Percentiles rank a stretch among this genome's conserved stretches.
Evolutionary conservation across 345 rosid genomes (phyloP).

Genomic region (Syzygium aqueum): DNA sequence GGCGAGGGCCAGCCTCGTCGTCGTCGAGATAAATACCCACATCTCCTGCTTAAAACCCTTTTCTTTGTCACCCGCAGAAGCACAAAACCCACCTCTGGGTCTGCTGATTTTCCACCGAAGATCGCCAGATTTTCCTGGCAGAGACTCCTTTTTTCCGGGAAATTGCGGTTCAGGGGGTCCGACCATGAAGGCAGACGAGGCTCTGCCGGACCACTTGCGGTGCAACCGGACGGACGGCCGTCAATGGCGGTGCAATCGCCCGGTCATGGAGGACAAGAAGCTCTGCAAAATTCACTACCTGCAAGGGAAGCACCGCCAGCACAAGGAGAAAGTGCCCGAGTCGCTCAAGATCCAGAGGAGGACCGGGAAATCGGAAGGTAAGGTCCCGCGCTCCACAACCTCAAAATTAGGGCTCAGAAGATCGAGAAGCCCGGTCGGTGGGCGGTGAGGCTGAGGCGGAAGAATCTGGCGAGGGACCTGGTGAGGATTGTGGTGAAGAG

Average conservation of each 20-base stretch:
- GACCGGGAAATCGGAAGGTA: slow-evolving; percentile 7
- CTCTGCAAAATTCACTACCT: slow-evolving; percentile 75
- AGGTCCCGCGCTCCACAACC: not conserved
- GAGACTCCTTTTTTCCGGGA: slow-evolving; percentile 2
- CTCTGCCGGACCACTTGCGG: slow-evolving; percentile 70
- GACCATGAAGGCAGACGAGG: slow-evolving; percentile 23
- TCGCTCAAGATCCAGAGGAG: slow-evolving; percentile 49
- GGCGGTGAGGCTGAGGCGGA: slow-evolving; percentile 57
- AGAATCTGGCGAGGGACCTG: slow-evolving; percentile 62
- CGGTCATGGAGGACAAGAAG: slow-evolving; percentile 70
- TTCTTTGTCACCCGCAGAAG: slow-evolving; percentile 2
- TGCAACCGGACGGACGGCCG: slow-evolving; percentile 90
- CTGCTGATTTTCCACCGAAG: not conserved
- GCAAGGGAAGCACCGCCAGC: slow-evolving; percentile 51
- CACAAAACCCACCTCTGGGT: not conserved
- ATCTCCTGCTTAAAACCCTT: not conserved
- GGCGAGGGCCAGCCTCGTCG: no score
- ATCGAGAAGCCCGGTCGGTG: slow-evolving; percentile 27
- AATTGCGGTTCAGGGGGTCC: not conserved
- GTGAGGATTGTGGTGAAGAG: slow-evolving; percentile 77
- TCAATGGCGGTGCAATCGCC: slow-evolving; percentile 84
- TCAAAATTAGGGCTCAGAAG: slow-evolving; percentile 49
- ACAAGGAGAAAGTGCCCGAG: slow-evolving; percentile 53
- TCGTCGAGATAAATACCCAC: slow-evolving; percentile 4
- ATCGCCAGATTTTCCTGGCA: slow-evolving; percentile 4